Evolutionary conservation across 192 early-diverging fungal genomes (phyloP), one percentile per base, ranked within the genome.

Genomic region (Gigaspora rosea): DNA sequence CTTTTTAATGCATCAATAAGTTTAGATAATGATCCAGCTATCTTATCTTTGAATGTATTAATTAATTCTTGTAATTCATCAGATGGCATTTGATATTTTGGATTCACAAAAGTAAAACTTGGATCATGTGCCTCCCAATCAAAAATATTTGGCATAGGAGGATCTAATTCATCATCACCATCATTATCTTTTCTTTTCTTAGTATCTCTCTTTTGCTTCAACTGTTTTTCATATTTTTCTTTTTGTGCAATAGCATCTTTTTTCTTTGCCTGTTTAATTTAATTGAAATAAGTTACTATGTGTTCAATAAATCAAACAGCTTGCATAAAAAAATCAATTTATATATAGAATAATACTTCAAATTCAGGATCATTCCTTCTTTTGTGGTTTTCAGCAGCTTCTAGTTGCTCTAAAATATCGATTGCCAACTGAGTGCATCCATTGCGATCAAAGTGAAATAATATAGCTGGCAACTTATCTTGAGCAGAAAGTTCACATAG

Each of bases 381-480:
- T 63, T 58, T 78, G 4, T 78, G 32, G 1, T 56, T 4, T 66
- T 85, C 83, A 33, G 56, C 70, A 13, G 11, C 51, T 3, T 67
- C 75, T 58, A 85, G 61, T 16, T 82, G 51, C 4, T 64, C n/a
- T 22, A 47, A 73, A 3, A 85, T 35, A 9, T 36, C 36, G 2
- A 56, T 8, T 7, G 82, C 84, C 9, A 85, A 50, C 0, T 41
- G 32, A 56, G 73, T 73, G 66, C 84, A 85, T 3, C 63, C 35
- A 11, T 62, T 32, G 4, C 85, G 85, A 61, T 79, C 78, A 78
- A 83, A 86, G 73, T 78, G 67, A 73, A 85, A 85, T 13, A 82
- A 51, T n/a, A 85, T 83, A 8, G 85, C 84, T 0, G 84, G 84
- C 8, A 80, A 69, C 47, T 86, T 85, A 36, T 80, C 81, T 46